A percentile compares a stretch with the other conserved stretches of the same genome.
These are phyloP conservation scores for Stemphylium vesicarium DNA, from an alignment of 2,329 filamentous ascomycete genomes.

Conservation along the genomic window DNA sequence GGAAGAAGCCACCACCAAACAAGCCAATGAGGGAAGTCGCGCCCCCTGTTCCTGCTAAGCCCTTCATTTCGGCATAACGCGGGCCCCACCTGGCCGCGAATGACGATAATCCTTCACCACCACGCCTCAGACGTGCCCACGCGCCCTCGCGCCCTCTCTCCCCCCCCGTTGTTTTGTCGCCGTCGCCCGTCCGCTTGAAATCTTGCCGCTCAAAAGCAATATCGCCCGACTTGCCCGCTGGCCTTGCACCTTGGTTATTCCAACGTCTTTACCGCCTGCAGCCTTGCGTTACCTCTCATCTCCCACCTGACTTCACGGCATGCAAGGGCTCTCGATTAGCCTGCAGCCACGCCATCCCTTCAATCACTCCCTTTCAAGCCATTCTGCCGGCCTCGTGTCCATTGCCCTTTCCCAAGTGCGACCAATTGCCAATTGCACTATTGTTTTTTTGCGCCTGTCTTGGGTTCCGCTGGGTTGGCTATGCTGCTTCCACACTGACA, in stretches of 20 bases:
- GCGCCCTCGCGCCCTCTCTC: too few species aligned
- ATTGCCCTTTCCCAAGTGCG: background rate
- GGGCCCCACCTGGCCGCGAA: slow-evolving; percentile 9
- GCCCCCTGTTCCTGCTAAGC: slow-evolving; percentile 14
- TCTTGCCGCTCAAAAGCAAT: slow-evolving; percentile 15
- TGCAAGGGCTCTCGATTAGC: slow-evolving; percentile 25
- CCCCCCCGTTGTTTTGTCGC: background rate
- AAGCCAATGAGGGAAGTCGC: slow-evolving; percentile 30
- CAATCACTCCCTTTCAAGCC: slow-evolving; percentile 4
- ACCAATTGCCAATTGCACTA: slow-evolving; percentile 2
- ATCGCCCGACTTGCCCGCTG: slow-evolving; percentile 5
- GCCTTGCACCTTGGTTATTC: background rate
- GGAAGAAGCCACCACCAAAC: background rate
- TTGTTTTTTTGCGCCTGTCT: slow-evolving; percentile 7
- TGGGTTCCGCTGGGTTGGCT: background rate
- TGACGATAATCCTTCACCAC: slow-evolving; percentile 17
- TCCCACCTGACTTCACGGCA: slow-evolving; percentile 12
- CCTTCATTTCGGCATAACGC: slow-evolving; percentile 26
- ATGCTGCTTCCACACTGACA: background rate
- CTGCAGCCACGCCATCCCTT: slow-evolving; percentile 26
- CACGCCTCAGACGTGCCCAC: slow-evolving; percentile 1
- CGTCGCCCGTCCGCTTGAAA: slow-evolving; percentile 17
- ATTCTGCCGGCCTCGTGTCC: slow-evolving; percentile 16
- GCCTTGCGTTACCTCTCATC: background rate
- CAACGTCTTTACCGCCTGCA: slow-evolving; percentile 3